These are phyloP conservation scores for Candida hungchunana DNA, from an alignment of 805 yeast genomes.

Conservation along the genomic window DNA sequence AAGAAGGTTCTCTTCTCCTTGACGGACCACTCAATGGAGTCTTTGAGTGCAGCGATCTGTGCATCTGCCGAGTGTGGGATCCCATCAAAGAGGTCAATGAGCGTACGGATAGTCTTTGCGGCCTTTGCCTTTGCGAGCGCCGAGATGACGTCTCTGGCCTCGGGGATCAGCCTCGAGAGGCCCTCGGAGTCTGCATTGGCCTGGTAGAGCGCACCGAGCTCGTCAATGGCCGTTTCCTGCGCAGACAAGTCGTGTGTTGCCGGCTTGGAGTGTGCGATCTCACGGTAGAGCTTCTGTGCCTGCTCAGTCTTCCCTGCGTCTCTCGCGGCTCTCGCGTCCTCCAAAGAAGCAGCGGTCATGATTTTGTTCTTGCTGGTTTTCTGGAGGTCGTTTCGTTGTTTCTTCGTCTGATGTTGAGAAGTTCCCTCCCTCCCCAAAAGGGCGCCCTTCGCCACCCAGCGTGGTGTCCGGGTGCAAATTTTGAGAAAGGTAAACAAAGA, in stretches of 20 bases:
- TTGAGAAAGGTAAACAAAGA: conserved; percentile 8
- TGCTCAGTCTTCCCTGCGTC: conserved; percentile 43
- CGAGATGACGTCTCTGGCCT: conserved; percentile 67
- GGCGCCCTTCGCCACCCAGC: conserved; percentile 1
- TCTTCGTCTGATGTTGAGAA: not conserved
- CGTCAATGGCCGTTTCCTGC: conserved; percentile 44
- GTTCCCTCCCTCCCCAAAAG: not conserved
- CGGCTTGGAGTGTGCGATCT: conserved; percentile 38
- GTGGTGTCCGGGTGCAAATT: conserved; percentile 3
- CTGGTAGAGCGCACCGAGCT: conserved; percentile 71
- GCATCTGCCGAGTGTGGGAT: conserved; percentile 59
- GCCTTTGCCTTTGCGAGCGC: conserved; percentile 90
- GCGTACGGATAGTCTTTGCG: conserved; percentile 79
- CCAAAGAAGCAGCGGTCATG: conserved; percentile 32
- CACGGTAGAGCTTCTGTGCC: conserved; percentile 60
- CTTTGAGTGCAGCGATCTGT: conserved; percentile 70
- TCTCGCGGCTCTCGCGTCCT: conserved; percentile 56
- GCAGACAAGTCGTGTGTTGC: conserved; percentile 23
- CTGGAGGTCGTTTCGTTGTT: not conserved
- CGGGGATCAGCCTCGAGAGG: conserved; percentile 57
- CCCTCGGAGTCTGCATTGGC: conserved; percentile 42
- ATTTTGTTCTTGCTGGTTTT: not conserved
- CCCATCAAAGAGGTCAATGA: conserved; percentile 73
- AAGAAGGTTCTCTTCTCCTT: conserved; percentile 80
- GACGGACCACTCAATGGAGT: conserved; percentile 84